A percentile compares a stretch with the other conserved stretches of the same genome.
phyloP scores from a whole-genome alignment of 2,329 filamentous ascomycete genomes.

The Apiospora marii region DNA sequence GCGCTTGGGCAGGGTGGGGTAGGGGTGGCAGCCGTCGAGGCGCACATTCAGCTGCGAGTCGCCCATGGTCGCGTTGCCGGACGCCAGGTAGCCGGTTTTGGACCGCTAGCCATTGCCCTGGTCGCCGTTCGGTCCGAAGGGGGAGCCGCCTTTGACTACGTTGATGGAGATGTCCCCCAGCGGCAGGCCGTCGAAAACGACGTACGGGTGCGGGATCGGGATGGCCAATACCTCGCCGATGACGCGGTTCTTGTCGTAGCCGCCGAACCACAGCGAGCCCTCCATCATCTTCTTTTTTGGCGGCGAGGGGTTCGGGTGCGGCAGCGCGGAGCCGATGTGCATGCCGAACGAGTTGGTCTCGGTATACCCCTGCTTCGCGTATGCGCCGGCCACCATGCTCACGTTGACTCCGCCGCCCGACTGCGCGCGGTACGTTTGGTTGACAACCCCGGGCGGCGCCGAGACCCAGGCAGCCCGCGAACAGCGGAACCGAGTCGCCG shows the following conservation, averaged over 20 bases:
- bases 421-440: conserved; percentile 14
- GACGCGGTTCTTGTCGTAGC: conserved; percentile 46
- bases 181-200: conserved; percentile 28
- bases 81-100: conserved; percentile 35
- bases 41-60: conserved; percentile 34
- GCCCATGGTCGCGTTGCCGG: conserved; percentile 34
- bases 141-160: conserved; percentile 46
- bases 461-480: conserved; percentile 38
- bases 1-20: conserved; percentile 47
- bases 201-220: conserved; percentile 21
- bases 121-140: conserved; percentile 38
- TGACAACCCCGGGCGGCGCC: conserved; percentile 30
- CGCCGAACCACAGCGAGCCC: conserved; percentile 45
- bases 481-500: conserved; percentile 33
- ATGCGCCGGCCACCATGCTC: background rate
- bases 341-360: conserved; percentile 42
- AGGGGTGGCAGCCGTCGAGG: conserved; percentile 43
- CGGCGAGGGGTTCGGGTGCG: background rate
- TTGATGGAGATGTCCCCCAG: conserved; percentile 49
- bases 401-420: background rate
- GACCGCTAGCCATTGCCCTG: conserved; percentile 13
- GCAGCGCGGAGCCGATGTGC: conserved; percentile 46
- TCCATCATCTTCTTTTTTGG: conserved; percentile 27
- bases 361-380: background rate
- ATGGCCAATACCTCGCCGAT: conserved; percentile 37